Conservation (phyloP, 2,329 filamentous ascomycete species). For the Cladosporium sp. region DNA sequence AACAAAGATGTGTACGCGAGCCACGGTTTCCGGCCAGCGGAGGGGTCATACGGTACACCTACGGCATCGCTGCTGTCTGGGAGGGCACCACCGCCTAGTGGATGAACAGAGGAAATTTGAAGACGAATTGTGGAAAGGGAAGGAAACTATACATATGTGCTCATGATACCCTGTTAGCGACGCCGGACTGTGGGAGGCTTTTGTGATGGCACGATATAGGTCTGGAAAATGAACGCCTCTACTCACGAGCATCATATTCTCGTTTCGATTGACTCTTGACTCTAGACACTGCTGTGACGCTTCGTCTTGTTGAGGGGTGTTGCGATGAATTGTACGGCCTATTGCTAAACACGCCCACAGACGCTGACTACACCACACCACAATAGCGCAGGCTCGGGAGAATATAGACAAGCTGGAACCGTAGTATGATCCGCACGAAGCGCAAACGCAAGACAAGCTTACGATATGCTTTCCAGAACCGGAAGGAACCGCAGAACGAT, state of each 20-base stretch:
- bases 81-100: conserved; percentile 2
- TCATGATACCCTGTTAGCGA: conserved; percentile 9
- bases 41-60: conserved; percentile 25
- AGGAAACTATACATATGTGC: conserved; percentile 2
- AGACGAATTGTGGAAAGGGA: neutral
- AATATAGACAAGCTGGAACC: neutral
- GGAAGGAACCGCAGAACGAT: neutral
- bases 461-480: neutral
- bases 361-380: no score
- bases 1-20: conserved; percentile 19
- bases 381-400: no score
- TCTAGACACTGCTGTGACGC: no score
- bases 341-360: no score
- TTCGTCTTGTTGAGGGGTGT: no score
- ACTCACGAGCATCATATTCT: neutral
- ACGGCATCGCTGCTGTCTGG: conserved; percentile 15
- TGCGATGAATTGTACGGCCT: no score
- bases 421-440: neutral
- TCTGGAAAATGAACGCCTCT: neutral
- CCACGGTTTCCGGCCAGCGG: conserved; percentile 22
- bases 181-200: neutral
- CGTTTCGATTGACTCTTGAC: no score
- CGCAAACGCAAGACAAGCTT: neutral
- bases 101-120: neutral
- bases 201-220: neutral